These are phyloP conservation scores for Boletus eberwhitei DNA, from an alignment of 768 basidiomycete genomes.

Conservation along the genomic window DNA sequence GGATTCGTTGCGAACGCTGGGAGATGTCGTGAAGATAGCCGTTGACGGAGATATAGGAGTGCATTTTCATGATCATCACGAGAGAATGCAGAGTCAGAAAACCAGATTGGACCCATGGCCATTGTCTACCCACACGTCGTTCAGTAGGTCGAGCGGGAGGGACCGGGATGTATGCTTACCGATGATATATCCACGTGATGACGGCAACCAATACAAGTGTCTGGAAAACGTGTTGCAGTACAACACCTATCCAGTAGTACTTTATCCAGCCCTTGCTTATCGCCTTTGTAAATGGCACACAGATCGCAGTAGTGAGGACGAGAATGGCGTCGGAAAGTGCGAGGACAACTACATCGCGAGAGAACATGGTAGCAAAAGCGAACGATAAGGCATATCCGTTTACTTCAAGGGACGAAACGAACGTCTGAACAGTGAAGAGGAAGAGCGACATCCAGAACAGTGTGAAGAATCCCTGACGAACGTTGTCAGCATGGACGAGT, in stretches of 20 bases:
- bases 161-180: slow-evolving; percentile 38
- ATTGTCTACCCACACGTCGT: slow-evolving; percentile 51
- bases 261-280: slow-evolving; percentile 74
- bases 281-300: slow-evolving; percentile 80
- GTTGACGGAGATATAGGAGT: slow-evolving; percentile 89
- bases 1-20: slow-evolving; percentile 42
- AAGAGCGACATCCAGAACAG: slow-evolving; percentile 93
- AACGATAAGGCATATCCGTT: slow-evolving; percentile 76
- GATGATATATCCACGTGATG: slow-evolving; percentile 87
- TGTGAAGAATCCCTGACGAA: slow-evolving; percentile 80
- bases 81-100: slow-evolving; percentile 85
- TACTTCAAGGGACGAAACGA: slow-evolving; percentile 72
- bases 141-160: background rate
- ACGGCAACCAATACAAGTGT: slow-evolving; percentile 65
- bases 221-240: slow-evolving; percentile 82
- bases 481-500: slow-evolving; percentile 2
- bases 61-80: slow-evolving; percentile 94
- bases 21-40: slow-evolving; percentile 67
- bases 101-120: slow-evolving; percentile 98
- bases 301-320: slow-evolving; percentile 69
- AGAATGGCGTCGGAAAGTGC: slow-evolving; percentile 83
- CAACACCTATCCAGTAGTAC: slow-evolving; percentile 73
- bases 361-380: slow-evolving; percentile 83
- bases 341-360: slow-evolving; percentile 76
- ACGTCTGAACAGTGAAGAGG: slow-evolving; percentile 74